Base-by-base conservation (phyloP, 345 rosid species). In the Ceriops tagal region DNA sequence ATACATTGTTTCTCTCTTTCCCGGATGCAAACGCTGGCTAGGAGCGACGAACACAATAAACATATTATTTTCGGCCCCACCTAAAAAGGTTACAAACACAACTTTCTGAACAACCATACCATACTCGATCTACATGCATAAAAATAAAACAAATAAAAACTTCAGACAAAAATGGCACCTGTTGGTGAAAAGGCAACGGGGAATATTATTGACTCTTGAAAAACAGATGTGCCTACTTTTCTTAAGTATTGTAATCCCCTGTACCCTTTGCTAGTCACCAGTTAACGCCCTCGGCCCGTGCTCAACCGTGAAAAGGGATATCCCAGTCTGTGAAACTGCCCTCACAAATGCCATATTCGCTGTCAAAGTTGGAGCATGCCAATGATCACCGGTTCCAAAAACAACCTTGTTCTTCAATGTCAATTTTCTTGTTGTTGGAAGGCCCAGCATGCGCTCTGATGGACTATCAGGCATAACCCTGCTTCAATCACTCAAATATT, bases 281-380 rank as follows among this genome's bases (percentile, higher is more conserved):
- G 87, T 90, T 73, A 92, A 85, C 69, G 99, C 97, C 62, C 93
- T 84, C 4, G 99, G 96, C 71, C 92, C 79, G 69, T 92, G 97
- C 75, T 79, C 84, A 24, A 92, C 75, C 1, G 96, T 87, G 46
- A 70, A 68, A 63, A 95, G 82, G 28, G 96, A 87, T 93, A 95
- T 87, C 71, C 91, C 99, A 5, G 92, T 85, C 85, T 95, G 99
- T 62, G 93, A 81, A 76, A 92, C 87, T 51, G 97, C 96, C 87
- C 97, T 83, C 61, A 84, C 90, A 82, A 95, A 92, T 46, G 86
- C 92, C 89, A 82, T 83, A 77, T 95, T 95, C 62, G 99, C 96
- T 31, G 96, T 95, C 80, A 89, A 81, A 35, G 97, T 92, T 1
- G 92, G 86, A 8, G 93, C 86, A 68, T 71, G 83, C 96, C 96